Evolutionary conservation across 1,139 yeast genomes (phyloP), one percentile per base, ranked within the genome.

Genomic region (Yarrowia galli): DNA sequence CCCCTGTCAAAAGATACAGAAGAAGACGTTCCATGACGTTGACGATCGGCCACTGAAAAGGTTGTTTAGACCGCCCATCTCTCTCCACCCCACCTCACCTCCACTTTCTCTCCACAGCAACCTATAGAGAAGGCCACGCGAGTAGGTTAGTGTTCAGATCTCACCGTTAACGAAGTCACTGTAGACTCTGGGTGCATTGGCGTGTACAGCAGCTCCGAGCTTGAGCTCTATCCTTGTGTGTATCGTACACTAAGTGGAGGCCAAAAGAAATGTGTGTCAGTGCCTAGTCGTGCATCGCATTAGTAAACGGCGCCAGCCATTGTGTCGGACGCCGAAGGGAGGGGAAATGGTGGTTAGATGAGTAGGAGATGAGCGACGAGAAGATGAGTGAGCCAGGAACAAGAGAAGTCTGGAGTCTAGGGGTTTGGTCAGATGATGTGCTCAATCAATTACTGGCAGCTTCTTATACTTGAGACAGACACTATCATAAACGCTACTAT

Each of bases 101-200:
- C 42, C 28, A 7, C 35, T 46, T 10, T 28, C 36, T 28, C 36
- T 48, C 53, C 23, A 32, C 56, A 32, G 40, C 54, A 49, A 49
- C 23, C 40, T 25, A 13, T 25, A 7, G 28, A 25, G 28, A 32
- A 25, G 42, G 8, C 20, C 42, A 38, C 42, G 43, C 43, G 20
- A 40, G 32, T 35, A 53, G 42, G 60, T 53, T 53, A 53, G 20
- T 9, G 45, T 53, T 53, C n/a, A 38, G 60, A 53, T 53, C 60
- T 53, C 45, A 38, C 60, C 60, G 60, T 53, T 53, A 12, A n/a
- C 25, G 25, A 32, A 13, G 38, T 35, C 40, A 32, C 56, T 49
- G 56, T 49, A 49, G 56, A 32, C 56, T 49, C 56, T 10, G 25
- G 25, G 25, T 49, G 56, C 56, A 32, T 49, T 8, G 32, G 8